Evolutionary conservation across 2,329 filamentous ascomycete species (phyloP), one percentile per base, ranked within the genome.

Genomic region (Nemania bipapillata): DNA sequence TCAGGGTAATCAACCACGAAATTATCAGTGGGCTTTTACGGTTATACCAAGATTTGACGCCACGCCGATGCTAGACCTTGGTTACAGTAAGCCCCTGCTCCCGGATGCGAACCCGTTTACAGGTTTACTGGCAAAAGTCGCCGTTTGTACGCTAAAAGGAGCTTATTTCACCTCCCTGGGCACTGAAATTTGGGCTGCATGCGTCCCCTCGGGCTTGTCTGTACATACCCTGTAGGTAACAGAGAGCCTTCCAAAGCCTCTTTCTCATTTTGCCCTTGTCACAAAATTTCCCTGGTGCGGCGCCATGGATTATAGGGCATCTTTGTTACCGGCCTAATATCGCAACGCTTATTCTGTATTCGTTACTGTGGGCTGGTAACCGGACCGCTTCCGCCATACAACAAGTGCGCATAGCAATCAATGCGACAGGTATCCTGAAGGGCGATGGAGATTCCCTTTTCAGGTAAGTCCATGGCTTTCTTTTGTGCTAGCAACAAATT

Each of bases 21-120:
- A 70, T 70, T 67, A 53, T 53, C 55, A 70, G 68, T 59, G 61
- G 24, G 59, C 58, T 63, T 59, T 42, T 56, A 69, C 52, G 24
- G 47, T 56, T 57, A 35, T 63, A 61, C 53, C 50, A 47, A 62
- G 65, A 63, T 68, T 67, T 42, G 28, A 50, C 47, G 32, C 30
- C 30, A 61, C 35, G 52, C 57, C 40, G 50, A 28, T 50, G 20
- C 49, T 17, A 35, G 53, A 26, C 32, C 32, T 40, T 56, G 45
- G 54, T 64, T 66, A 69, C 50, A 71, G 69, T 69, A 69, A 68
- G 66, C 62, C 62, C 65, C 62, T 70, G 66, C n/a, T 60, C 32
- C 22, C 68, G 68, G 68, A 66, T 65, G 37, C 22, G 24, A 42
- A 63, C 53, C 68, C 61, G 61, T 52, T 42, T 58, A 40, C 57